Evolutionary conservation across 2,329 filamentous ascomycete species (phyloP).

Genomic region (Hypoxylon sp.): DNA sequence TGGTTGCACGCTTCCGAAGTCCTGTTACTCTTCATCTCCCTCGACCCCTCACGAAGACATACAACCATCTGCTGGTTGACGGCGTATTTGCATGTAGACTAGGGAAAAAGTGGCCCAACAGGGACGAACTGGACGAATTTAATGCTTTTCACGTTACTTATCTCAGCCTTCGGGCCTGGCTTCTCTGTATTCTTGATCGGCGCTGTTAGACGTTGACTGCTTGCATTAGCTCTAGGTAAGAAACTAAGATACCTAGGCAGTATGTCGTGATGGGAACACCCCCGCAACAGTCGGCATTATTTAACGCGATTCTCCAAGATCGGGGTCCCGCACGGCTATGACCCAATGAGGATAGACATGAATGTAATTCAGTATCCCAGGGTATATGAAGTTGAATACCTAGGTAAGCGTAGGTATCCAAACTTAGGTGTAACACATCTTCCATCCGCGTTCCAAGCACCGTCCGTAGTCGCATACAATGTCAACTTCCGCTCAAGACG

Average conservation of each 20-base stretch:
- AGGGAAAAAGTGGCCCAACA: conserved; percentile 48
- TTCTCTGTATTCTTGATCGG: background rate
- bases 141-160: conserved; percentile 35
- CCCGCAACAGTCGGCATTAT: conserved; percentile 36
- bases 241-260: too few relatives aligned
- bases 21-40: conserved; percentile 43
- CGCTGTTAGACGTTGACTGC: background rate
- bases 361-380: conserved; percentile 3
- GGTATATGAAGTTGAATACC: background rate
- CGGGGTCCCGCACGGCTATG: conserved; percentile 23
- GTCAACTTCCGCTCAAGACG: conserved; percentile 7
- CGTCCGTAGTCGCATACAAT: background rate
- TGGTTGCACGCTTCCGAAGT: conserved; percentile 48
- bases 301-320: conserved; percentile 35
- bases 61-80: conserved; percentile 45
- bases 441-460: background rate
- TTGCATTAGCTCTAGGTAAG: conserved; percentile 13
- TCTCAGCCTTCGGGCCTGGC: background rate
- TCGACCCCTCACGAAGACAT: conserved; percentile 41
- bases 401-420: background rate
- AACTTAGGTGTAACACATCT: background rate
- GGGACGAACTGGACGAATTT: conserved; percentile 39
- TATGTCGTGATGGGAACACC: conserved; percentile 33
- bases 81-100: conserved; percentile 54
- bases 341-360: conserved; percentile 14